A percentile compares a stretch with the other conserved stretches of the same genome.
phyloP scores from a whole-genome alignment of 768 basidiomycete genomes.

The Hebeloma cylindrosporum region DNA sequence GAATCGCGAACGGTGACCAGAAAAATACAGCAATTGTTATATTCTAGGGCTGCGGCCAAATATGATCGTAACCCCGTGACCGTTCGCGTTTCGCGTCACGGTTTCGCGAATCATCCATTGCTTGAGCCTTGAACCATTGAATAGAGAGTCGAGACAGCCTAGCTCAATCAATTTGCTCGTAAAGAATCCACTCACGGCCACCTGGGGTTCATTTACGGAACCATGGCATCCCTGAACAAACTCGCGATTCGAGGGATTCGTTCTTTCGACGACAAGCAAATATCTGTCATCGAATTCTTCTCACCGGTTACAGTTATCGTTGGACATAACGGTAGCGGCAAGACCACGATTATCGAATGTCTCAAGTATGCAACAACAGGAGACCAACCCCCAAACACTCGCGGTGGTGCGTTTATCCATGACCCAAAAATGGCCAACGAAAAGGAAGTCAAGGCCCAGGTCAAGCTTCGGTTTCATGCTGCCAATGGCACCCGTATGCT shows the following conservation, averaged over 20 bases:
- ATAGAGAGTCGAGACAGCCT: no score
- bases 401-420: slow-evolving; percentile 97
- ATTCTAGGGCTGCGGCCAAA: no score
- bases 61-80: no score
- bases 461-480: slow-evolving; percentile 89
- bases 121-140: no score
- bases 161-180: no score
- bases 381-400: slow-evolving; percentile 95
- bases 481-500: slow-evolving; percentile 90
- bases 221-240: slow-evolving; percentile 85
- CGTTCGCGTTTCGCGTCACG: no score
- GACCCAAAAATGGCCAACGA: slow-evolving; percentile 99
- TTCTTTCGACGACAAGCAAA: slow-evolving; percentile 94
- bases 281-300: slow-evolving; percentile 95
- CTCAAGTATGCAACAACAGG: slow-evolving; percentile 99
- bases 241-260: slow-evolving; percentile 93
- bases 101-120: no score
- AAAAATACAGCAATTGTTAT: no score
- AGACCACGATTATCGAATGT: slow-evolving; percentile 99
- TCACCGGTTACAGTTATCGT: slow-evolving; percentile 98
- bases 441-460: slow-evolving; percentile 98
- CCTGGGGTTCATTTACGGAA: neutral
- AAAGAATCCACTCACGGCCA: no score
- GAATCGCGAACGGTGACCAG: no score
- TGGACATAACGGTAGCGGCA: slow-evolving; percentile 97